Percentiles rank a stretch among this genome's conserved stretches.
Conservation (phyloP, 495 filamentous ascomycete species). For the Bryoglossum gracile region DNA sequence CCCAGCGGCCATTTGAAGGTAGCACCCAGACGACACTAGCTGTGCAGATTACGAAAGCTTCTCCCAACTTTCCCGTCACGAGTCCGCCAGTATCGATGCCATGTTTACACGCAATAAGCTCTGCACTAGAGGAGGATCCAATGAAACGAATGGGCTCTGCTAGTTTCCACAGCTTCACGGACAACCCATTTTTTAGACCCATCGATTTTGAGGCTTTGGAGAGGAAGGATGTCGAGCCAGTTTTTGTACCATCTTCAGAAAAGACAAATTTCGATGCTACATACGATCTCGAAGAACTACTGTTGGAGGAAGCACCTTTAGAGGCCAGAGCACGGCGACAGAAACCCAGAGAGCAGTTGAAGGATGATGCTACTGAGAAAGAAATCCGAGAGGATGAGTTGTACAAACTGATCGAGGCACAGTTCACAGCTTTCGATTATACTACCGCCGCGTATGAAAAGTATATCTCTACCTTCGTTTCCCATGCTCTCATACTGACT, state of each 20-base stretch:
- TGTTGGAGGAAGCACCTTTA: constrained; percentile 90
- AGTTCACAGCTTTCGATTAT: constrained; percentile 96
- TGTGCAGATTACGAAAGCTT: constrained; percentile 72
- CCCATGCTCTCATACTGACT: constrained; percentile 9
- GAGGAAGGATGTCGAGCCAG: constrained; percentile 80
- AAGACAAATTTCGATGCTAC: constrained; percentile 99
- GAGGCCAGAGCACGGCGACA: constrained; percentile 89
- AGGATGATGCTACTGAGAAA: constrained; percentile 91
- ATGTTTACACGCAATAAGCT: constrained; percentile 79
- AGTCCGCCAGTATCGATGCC: constrained; percentile 77
- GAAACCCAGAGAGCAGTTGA: constrained; percentile 83
- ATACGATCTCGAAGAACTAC: constrained; percentile 90
- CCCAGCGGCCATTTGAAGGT: constrained; percentile 81
- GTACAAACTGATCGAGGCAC: constrained; percentile 86
- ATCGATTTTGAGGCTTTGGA: constrained; percentile 84
- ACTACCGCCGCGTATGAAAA: constrained; percentile 62
- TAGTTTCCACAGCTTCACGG: constrained; percentile 70
- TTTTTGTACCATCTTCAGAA: constrained; percentile 87
- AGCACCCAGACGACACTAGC: constrained; percentile 74
- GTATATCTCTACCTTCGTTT: constrained; percentile 31
- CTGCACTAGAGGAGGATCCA: constrained; percentile 73
- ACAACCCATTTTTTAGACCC: constrained; percentile 79
- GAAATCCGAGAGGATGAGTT: constrained; percentile 93
- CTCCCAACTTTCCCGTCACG: constrained; percentile 82
- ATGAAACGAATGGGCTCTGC: constrained; percentile 72